Base-by-base conservation (phyloP, 495 filamentous ascomycete species). In the Neurospora intermedia region DNA sequence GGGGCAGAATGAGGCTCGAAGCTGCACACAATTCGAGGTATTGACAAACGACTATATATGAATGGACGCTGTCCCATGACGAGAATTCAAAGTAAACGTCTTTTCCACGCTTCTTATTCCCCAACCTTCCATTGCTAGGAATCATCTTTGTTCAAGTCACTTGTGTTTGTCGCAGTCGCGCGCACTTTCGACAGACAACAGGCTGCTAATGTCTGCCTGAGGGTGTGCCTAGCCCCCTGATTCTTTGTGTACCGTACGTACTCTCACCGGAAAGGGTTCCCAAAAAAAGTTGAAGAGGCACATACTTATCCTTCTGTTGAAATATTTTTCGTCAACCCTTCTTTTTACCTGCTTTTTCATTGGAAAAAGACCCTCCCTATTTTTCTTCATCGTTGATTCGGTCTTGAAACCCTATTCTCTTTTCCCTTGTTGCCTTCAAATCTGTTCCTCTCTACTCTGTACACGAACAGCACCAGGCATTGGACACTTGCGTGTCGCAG, bases 401-500 rank as follows among this genome's bases (percentile, higher is more conserved):
- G 16, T 46, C 40, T 11, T 11, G 27, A 31, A 31, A 18, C 4
- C 23, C 10, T 39, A 18, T 23, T 20, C 38, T 5, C 45, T 69
- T 16, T 10, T 27, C n/a, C 71, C n/a, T 71, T 35, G 39, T 48
- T 10, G 31, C 11, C 39, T 54, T 15, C 15, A 6, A 15, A 20
- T 71, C 13, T 71, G 46, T 39, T 71, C 40, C 69, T 15, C 13
- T 54, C 43, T 39, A 13, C 43, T 13, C 27, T 46, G 16, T 71
- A 43, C 23, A 71, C 69, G 27, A 38, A 38, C 16, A 66, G 48
- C 20, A 27, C 9, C 54, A 66, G 54, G 54, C 16, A 43, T 43
- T 16, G 35, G 42, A 35, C 43, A 71, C 70, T 48, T 71, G 70
- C n/a, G 40, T 71, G 42, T 71, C 46, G 62, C 45, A 72, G 71